Evolutionary conservation across 495 filamentous ascomycete genomes (phyloP), one percentile per base, ranked within the genome.

Genomic region (Cercophora newfieldiana): DNA sequence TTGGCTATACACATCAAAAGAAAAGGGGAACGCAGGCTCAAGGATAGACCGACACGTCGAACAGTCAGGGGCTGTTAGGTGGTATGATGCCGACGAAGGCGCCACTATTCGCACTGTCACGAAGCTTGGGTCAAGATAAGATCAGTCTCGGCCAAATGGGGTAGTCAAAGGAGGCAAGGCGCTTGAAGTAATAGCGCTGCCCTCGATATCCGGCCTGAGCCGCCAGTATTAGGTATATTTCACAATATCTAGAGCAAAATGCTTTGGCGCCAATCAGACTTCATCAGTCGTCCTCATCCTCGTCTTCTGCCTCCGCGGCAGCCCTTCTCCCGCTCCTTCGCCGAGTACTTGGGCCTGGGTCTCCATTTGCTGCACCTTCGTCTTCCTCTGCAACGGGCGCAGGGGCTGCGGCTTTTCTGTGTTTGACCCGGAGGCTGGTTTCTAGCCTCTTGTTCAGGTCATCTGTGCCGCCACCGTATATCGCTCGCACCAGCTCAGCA

Each of bases 401-500:
- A 18, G 44, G 12, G 25, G 28, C 61, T 29, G 63, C 69, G 19
- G 72, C 66, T 37, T 65, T 70, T 68, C 76, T 72, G 2, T 76
- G 72, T 60, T 80, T 76, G 12, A 85, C 79, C n/a, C 82, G 81
- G 28, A 88, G 68, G 71, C 83, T 87, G n/a, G 72, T 70, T 62
- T 82, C 76, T 19, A 89, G 66, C 68, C 82, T 84, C 69, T 76
- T 80, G 57, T 85, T 80, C 24, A 89, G 71, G 57, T 86, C 84
- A 3, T 81, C 77, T 7, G 74, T 80, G 28, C 74, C 73, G 7
- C 78, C 75, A 29, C 82, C 85, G 75, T 85, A 88, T 30, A 88
- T 78, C 62, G 85, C 79, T 61, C 84, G 84, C 3, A 94, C 87
- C 58, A 98, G 71, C 1, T 85, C 86, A 16, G 87, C 85, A 30